Conservation (phyloP, 345 rosid species). For the sweet orange (Citrus sinensis) region DVS_A1.0 CM039166.1:15508001-15508500, state of each 20-base stretch:
- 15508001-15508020: not conserved
- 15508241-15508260: constrained; percentile 45
- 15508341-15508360: not conserved
- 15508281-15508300: constrained; percentile 28
- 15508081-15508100: constrained; percentile 4
- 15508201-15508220: constrained; percentile 31
- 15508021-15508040: not conserved
- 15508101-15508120: not conserved
- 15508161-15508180: not conserved
- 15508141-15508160: not conserved
- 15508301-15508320: not conserved
- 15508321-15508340: not conserved
- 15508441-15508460: constrained; percentile 81
- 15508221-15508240: constrained; percentile 27
- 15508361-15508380: constrained; percentile 41
- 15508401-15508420: constrained; percentile 88
- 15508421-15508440: constrained; percentile 89
- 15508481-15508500: not conserved
- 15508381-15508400: constrained; percentile 80
- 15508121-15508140: not conserved
- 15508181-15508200: not conserved
- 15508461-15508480: constrained; percentile 45
- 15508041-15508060: not conserved
- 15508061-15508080: not conserved
- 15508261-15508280: constrained; percentile 57